Evolutionary conservation across 2,329 filamentous ascomycete species (phyloP).

Genomic region (Alternaria ventricosa): DNA sequence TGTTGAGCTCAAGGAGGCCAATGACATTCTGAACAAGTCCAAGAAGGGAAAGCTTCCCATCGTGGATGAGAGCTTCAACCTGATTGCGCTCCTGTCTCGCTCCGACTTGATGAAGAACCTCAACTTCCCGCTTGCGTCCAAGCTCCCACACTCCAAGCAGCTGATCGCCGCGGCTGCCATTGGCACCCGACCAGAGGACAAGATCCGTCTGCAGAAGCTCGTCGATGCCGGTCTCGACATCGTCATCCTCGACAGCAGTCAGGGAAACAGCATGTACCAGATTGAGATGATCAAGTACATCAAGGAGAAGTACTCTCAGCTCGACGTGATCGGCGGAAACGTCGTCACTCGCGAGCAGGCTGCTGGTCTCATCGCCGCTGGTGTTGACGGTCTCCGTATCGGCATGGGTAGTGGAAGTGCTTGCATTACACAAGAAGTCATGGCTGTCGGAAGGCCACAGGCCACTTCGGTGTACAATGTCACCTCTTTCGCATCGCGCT

Average conservation of each 20-base stretch:
- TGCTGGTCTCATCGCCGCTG: constrained; percentile 87
- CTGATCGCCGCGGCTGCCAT: constrained; percentile 94
- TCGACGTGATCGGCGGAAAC: constrained; percentile 98
- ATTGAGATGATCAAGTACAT: constrained; percentile 97
- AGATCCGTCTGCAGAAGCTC: constrained; percentile 81
- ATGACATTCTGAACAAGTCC: constrained; percentile 88
- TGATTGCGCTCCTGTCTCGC: constrained; percentile 59
- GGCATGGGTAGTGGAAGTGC: constrained; percentile 98
- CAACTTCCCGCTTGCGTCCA: constrained; percentile 94
- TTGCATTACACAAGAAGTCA: constrained; percentile 99
- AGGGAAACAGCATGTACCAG: constrained; percentile 99
- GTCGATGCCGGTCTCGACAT: constrained; percentile 96
- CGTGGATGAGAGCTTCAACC: constrained; percentile 80
- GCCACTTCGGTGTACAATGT: constrained; percentile 92
- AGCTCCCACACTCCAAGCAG: constrained; percentile 96
- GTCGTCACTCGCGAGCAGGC: constrained; percentile 98
- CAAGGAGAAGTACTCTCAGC: constrained; percentile 81
- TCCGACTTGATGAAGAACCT: constrained; percentile 99
- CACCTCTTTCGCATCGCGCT: constrained; percentile 84
- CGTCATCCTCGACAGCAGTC: constrained; percentile 92
- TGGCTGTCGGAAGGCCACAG: constrained; percentile 97
- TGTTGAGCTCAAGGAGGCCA: constrained; percentile 85
- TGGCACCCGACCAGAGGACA: constrained; percentile 93
- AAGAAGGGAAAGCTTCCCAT: constrained; percentile 99
- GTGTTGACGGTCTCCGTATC: constrained; percentile 94